Evolutionary conservation across 371 early-diverging fungal genomes (phyloP), one percentile per base, ranked within the genome.

Genomic region (Mucor mucedo): DNA sequence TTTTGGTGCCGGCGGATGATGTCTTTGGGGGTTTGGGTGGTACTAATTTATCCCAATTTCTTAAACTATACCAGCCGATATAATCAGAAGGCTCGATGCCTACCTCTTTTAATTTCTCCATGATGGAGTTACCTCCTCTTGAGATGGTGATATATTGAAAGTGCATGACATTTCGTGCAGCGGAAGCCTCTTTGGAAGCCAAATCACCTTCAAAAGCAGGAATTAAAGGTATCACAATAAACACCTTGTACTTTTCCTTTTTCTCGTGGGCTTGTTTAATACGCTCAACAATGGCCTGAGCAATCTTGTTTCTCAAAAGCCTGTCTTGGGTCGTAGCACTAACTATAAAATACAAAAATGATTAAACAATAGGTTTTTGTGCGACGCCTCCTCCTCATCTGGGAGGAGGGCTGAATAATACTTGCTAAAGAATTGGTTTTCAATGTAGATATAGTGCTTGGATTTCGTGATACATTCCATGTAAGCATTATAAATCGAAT

Each of bases 161-260:
- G 66, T 93, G 88, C 89, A 94, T 89, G 1, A 95, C 89, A 21
- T 72, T 79, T 52, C 92, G 55, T 35, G 90, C 81, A 4, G 93
- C 89, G 27, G 86, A 87, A 0, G 93, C 94, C 27, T 88, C 89
- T 5, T 83, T 85, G 0, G 90, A 83, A 49, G 84, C 83, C 53
- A 96, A 75, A 64, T 92, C 94, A 41, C 89, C 91, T 63, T 92
- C 93, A 70, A 96, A 96, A 3, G 93, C 95, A 3, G 98, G 98
- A 70, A 94, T 87, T 55, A 95, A 74, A 2, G 98, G 98, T 70
- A 96, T 92, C 5, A 96, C 63, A 52, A 97, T 89, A 65, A 92
- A 91, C 14, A 94, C 91, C 39, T 88, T 85, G 84, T 94, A 96
- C 44, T 86, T 84, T 41, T 87, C 83, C 2, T 76, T 72, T 4